These are phyloP conservation scores for Cryptococcus hybrid DNA, from an alignment of 1,284 basidiomycete species.

Conservation along the genomic window DNA sequence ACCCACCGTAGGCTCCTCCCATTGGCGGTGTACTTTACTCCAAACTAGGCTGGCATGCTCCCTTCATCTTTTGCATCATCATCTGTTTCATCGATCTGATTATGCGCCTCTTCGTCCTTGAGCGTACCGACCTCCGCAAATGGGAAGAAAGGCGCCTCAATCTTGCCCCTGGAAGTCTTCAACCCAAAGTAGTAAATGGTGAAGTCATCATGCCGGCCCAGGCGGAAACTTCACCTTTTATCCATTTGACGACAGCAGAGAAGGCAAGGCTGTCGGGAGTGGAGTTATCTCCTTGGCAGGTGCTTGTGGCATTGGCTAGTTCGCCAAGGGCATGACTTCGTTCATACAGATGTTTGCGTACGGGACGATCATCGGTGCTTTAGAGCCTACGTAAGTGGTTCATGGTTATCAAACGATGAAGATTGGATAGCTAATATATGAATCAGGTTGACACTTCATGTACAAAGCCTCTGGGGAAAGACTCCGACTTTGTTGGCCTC, in stretches of 20 bases:
- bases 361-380: conserved; percentile 51
- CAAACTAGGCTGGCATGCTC: conserved; percentile 67
- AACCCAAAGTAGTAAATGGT: background rate
- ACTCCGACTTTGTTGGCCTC: conserved; percentile 63
- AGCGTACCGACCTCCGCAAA: conserved; percentile 47
- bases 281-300: conserved; percentile 44
- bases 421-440: background rate
- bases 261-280: conserved; percentile 6
- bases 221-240: background rate
- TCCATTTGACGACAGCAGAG: background rate
- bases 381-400: conserved; percentile 36
- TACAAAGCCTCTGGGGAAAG: conserved; percentile 62
- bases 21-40: conserved; percentile 66
- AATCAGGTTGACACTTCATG: conserved; percentile 61
- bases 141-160: conserved; percentile 11
- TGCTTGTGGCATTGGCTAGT: conserved; percentile 55
- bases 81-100: conserved; percentile 62
- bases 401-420: background rate
- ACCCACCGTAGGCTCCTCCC: conserved; percentile 53
- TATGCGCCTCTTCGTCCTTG: conserved; percentile 53
- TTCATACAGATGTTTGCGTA: conserved; percentile 60
- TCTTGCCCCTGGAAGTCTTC: background rate
- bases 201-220: background rate
- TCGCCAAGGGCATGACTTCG: conserved; percentile 61
- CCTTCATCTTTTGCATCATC: conserved; percentile 68